Percentiles rank a stretch among this genome's conserved stretches.
These are phyloP conservation scores for Crassisporium funariophilum DNA, from an alignment of 768 basidiomycete genomes.

Conservation along the genomic window DNA sequence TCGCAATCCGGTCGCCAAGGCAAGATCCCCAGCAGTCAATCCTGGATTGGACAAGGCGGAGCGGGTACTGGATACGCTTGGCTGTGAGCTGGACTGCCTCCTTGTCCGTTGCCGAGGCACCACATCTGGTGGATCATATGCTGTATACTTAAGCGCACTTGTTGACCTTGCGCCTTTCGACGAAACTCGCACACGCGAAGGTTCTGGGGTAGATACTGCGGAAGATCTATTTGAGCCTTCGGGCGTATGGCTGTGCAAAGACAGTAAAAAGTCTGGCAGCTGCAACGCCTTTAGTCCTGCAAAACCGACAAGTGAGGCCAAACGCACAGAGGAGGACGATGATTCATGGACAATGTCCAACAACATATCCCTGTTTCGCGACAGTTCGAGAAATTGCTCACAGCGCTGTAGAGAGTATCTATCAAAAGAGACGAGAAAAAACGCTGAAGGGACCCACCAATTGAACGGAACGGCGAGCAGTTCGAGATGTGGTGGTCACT, in stretches of 20 bases:
- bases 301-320: background rate
- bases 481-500: constrained; percentile 46
- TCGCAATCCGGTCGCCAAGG: constrained; percentile 33
- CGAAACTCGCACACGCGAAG: constrained; percentile 7
- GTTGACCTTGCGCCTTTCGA: constrained; percentile 16
- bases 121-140: constrained; percentile 65
- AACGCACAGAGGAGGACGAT: constrained; percentile 54
- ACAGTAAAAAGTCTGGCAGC: constrained; percentile 69
- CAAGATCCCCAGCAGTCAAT: constrained; percentile 47
- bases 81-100: constrained; percentile 30
- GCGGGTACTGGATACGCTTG: constrained; percentile 33
- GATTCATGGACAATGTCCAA: constrained; percentile 48
- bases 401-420: constrained; percentile 54
- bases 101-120: constrained; percentile 43
- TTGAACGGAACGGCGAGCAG: constrained; percentile 56
- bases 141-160: constrained; percentile 64
- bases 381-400: constrained; percentile 61
- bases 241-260: constrained; percentile 14
- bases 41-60: constrained; percentile 33
- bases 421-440: background rate
- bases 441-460: constrained; percentile 40
- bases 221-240: constrained; percentile 8
- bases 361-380: constrained; percentile 46
- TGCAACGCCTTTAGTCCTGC: constrained; percentile 28
- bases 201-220: constrained; percentile 15